Evolutionary conservation across 768 basidiomycete species (phyloP).

Genomic region (Leucogyrophana mollusca): DNA sequence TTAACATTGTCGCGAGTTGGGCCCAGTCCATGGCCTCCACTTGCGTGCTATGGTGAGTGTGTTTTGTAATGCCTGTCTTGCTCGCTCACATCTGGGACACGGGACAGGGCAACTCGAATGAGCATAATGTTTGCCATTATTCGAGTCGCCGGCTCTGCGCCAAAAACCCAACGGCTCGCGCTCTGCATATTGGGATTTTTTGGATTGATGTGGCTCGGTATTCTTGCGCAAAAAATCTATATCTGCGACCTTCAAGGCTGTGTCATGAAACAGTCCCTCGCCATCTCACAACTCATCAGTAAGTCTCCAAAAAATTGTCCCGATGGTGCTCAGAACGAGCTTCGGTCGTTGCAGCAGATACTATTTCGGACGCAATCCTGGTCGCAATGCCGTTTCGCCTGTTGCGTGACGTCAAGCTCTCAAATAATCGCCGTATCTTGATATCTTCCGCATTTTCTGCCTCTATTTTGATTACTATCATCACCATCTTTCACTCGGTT

Average conservation of each 20-base stretch:
- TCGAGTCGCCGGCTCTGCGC: neutral
- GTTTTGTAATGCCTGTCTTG: neutral
- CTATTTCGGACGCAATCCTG: slow-evolving; percentile 1
- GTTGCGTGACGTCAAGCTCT: slow-evolving; percentile 5
- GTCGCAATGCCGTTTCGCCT: slow-evolving; percentile 5
- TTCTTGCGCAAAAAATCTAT: slow-evolving; percentile 1
- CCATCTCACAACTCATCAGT: slow-evolving; percentile 9
- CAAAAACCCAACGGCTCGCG: neutral
- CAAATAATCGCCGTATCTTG: slow-evolving; percentile 7
- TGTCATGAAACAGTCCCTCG: neutral
- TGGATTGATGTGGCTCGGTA: neutral
- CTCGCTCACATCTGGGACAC: neutral
- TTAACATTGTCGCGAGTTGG: neutral
- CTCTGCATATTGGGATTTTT: neutral
- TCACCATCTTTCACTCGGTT: slow-evolving; percentile 7
- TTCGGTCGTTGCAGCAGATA: neutral
- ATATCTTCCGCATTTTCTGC: slow-evolving; percentile 7
- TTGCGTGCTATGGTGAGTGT: neutral
- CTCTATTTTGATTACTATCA: slow-evolving; percentile 5
- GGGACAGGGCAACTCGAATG: neutral
- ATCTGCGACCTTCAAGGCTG: neutral
- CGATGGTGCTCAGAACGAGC: neutral
- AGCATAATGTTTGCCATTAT: slow-evolving; percentile 3
- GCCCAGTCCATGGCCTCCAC: neutral
- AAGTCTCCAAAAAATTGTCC: neutral